phyloP scores from a whole-genome alignment of 768 basidiomycete genomes.

The Suillus sp. region DNA sequence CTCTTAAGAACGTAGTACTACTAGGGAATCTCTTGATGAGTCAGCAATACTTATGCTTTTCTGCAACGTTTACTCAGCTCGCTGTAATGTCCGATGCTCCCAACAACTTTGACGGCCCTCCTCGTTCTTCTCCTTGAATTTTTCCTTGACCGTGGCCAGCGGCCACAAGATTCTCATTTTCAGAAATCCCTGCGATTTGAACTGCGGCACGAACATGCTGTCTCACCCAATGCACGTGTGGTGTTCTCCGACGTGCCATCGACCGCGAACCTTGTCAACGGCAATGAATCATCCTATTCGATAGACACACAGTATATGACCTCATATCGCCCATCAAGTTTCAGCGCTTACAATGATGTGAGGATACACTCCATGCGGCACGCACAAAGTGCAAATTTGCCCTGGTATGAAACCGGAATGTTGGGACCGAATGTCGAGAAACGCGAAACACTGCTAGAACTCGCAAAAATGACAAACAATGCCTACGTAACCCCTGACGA shows the following conservation, averaged over 20 bases:
- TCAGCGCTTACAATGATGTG: slow-evolving; percentile 44
- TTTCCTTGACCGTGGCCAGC: slow-evolving; percentile 17
- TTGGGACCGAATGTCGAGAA: slow-evolving; percentile 75
- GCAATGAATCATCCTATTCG: slow-evolving; percentile 33
- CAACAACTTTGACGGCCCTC: slow-evolving; percentile 48
- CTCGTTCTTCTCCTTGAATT: slow-evolving; percentile 45
- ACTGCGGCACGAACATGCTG: slow-evolving; percentile 63
- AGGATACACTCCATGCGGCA: slow-evolving; percentile 47
- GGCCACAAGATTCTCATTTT: slow-evolving; percentile 1
- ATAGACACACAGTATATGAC: slow-evolving; percentile 41
- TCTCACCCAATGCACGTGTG: slow-evolving; percentile 48
- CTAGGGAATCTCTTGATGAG: neutral
- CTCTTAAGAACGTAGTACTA: neutral
- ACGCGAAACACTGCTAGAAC: slow-evolving; percentile 70
- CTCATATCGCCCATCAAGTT: slow-evolving; percentile 51
- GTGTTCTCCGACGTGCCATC: slow-evolving; percentile 53
- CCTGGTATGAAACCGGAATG: slow-evolving; percentile 80
- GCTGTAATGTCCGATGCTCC: slow-evolving; percentile 34
- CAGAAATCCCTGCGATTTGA: slow-evolving; percentile 44
- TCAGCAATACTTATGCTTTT: slow-evolving; percentile 20
- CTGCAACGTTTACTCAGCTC: slow-evolving; percentile 8
- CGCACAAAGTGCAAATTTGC: slow-evolving; percentile 46
- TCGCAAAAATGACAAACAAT: slow-evolving; percentile 96
- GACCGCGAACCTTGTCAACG: slow-evolving; percentile 15
- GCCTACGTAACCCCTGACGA: slow-evolving; percentile 75